A percentile compares a stretch with the other conserved stretches of the same genome.
Conservation (phyloP, 495 filamentous ascomycete genomes). For the Podospora conica region DNA sequence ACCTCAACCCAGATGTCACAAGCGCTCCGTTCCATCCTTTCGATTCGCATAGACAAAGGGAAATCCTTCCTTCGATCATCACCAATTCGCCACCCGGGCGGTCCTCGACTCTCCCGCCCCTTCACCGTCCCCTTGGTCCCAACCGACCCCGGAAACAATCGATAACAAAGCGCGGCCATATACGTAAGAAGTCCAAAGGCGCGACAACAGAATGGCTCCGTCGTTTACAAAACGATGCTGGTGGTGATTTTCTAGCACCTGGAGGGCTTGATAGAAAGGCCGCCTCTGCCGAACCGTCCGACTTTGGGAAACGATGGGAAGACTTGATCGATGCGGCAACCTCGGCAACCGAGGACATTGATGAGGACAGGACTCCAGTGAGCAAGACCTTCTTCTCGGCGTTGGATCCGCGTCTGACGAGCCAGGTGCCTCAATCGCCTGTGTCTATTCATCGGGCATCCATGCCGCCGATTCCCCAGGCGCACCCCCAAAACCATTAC, state of each 20-base stretch:
- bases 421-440: slow-evolving; percentile 62
- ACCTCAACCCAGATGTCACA: slow-evolving; percentile 58
- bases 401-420: slow-evolving; percentile 35
- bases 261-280: slow-evolving; percentile 75
- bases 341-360: slow-evolving; percentile 87
- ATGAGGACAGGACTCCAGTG: slow-evolving; percentile 76
- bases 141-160: slow-evolving; percentile 76
- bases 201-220: slow-evolving; percentile 42
- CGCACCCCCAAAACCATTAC: slow-evolving; percentile 48
- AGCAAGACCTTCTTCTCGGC: slow-evolving; percentile 36
- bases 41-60: slow-evolving; percentile 54
- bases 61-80: slow-evolving; percentile 75
- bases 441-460: slow-evolving; percentile 67
- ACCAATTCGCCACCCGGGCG: slow-evolving; percentile 76
- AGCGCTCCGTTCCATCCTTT: slow-evolving; percentile 62
- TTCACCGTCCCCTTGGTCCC: slow-evolving; percentile 57
- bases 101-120: slow-evolving; percentile 77
- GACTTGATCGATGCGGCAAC: slow-evolving; percentile 83
- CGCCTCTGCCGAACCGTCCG: slow-evolving; percentile 73
- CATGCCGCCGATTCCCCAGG: slow-evolving; percentile 60
- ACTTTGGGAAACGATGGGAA: slow-evolving; percentile 86
- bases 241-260: slow-evolving; percentile 47
- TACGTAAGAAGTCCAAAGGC: slow-evolving; percentile 66
- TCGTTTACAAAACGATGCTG: slow-evolving; percentile 41
- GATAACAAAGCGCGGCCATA: slow-evolving; percentile 71